Conservation (phyloP, 208 protist genomes). For the Tritrichomonas musculus region DNA sequence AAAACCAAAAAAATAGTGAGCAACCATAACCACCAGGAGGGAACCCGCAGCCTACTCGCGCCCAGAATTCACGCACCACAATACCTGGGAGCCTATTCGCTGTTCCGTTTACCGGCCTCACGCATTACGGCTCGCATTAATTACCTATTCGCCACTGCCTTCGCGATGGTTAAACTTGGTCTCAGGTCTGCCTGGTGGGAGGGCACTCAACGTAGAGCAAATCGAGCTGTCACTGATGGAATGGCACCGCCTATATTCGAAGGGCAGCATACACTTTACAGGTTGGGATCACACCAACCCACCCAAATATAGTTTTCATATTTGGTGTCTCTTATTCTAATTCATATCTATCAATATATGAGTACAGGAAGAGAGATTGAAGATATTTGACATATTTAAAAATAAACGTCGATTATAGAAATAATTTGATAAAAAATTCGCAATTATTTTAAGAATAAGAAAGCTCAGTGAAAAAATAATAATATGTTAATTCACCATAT, state of each 20-base stretch:
- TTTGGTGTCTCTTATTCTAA: too few species aligned
- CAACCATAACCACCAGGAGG: neutral
- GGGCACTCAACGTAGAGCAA: neutral
- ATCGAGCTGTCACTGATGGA: neutral
- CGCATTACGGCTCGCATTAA: neutral
- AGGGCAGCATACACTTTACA: slow-evolving; percentile 33
- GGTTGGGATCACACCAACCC: slow-evolving; percentile 19
- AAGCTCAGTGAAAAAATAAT: too few species aligned
- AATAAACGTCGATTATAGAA: too few species aligned
- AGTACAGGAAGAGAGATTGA: too few species aligned
- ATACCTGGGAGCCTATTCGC: slow-evolving; percentile 15
- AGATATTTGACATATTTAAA: too few species aligned
- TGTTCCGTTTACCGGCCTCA: slow-evolving; percentile 37
- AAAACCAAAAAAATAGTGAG: too few species aligned
- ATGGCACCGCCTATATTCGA: neutral
- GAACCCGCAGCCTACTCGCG: neutral
- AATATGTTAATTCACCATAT: too few species aligned
- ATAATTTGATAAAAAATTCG: too few species aligned
- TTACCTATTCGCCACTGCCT: neutral
- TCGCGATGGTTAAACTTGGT: neutral
- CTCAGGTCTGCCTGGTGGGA: neutral
- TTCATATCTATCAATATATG: too few species aligned
- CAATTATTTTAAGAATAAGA: too few species aligned
- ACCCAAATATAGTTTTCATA: neutral
- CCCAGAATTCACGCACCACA: slow-evolving; percentile 31